These are phyloP conservation scores for Salvia sclarea DNA, from an alignment of 305 asterid species.

Conservation along the genomic window DNA sequence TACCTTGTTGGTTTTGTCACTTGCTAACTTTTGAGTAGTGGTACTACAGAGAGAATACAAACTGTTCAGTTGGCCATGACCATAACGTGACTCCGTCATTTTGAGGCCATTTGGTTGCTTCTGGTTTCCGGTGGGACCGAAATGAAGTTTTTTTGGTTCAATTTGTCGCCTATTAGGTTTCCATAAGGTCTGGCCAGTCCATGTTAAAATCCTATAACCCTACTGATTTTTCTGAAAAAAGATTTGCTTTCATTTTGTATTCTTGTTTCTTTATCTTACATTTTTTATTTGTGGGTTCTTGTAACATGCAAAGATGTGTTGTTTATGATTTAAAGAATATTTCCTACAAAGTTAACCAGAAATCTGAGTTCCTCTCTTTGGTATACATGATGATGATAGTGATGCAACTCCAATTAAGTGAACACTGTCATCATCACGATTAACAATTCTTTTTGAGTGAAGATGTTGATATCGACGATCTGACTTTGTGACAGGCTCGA, in stretches of 20 bases:
- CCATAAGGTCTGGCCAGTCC: not conserved
- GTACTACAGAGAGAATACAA: not conserved
- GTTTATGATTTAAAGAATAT: not conserved
- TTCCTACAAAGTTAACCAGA: not conserved
- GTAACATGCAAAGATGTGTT: no score
- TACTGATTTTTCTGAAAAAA: not conserved
- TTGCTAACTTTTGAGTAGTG: not conserved
- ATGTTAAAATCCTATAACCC: not conserved
- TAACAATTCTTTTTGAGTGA: not conserved
- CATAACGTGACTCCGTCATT: not conserved
- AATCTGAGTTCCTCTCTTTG: not conserved
- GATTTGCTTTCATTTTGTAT: not conserved
- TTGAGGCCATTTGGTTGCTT: not conserved
- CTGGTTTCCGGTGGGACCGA: not conserved
- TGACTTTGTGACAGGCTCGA: conserved; percentile 26
- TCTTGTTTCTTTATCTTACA: not conserved
- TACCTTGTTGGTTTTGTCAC: not conserved
- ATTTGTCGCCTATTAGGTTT: not conserved
- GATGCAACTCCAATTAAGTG: not conserved
- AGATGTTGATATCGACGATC: not conserved
- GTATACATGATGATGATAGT: not conserved
- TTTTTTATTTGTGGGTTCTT: not conserved
- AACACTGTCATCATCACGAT: not conserved
- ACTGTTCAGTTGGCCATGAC: not conserved
- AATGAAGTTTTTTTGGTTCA: not conserved